Evolutionary conservation across 1,139 yeast species (phyloP).

Genomic region (Yamadazyma taylorii): DNA sequence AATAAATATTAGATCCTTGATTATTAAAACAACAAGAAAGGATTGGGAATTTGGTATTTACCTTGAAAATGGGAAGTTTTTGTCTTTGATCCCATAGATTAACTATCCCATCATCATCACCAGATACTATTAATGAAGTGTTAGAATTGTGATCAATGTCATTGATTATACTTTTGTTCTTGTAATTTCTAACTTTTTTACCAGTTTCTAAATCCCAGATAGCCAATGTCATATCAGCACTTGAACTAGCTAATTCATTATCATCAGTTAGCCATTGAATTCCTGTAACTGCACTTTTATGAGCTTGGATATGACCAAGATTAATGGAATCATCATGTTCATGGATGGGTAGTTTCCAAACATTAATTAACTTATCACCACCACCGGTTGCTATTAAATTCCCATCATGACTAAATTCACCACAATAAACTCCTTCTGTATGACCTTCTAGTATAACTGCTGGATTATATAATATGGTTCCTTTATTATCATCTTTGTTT

Average conservation of each 20-base stretch:
- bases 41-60: conserved; percentile 56
- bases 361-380: conserved; percentile 41
- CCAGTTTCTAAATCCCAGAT: conserved; percentile 62
- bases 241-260: conserved; percentile 36
- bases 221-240: conserved; percentile 54
- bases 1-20: conserved; percentile 45
- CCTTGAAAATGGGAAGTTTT: conserved; percentile 37
- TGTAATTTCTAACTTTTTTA: conserved; percentile 50
- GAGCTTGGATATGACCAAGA: conserved; percentile 43
- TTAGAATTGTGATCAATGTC: conserved; percentile 36
- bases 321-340: conserved; percentile 27
- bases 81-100: conserved; percentile 66
- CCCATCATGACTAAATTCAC: conserved; percentile 46
- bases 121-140: conserved; percentile 46
- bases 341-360: conserved; percentile 45
- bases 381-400: conserved; percentile 53
- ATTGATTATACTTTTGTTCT: conserved; percentile 40
- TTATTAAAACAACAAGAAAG: conserved; percentile 48
- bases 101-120: conserved; percentile 64
- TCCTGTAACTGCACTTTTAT: conserved; percentile 52
- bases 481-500: not conserved
- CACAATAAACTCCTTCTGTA: conserved; percentile 46
- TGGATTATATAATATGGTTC: conserved; percentile 7
- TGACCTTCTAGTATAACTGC: conserved; percentile 42
- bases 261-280: conserved; percentile 46